Percentiles rank a stretch among this genome's conserved stretches.
Conservation (phyloP, 2,329 filamentous ascomycete genomes). For the Ilyonectria destructans region DNA sequence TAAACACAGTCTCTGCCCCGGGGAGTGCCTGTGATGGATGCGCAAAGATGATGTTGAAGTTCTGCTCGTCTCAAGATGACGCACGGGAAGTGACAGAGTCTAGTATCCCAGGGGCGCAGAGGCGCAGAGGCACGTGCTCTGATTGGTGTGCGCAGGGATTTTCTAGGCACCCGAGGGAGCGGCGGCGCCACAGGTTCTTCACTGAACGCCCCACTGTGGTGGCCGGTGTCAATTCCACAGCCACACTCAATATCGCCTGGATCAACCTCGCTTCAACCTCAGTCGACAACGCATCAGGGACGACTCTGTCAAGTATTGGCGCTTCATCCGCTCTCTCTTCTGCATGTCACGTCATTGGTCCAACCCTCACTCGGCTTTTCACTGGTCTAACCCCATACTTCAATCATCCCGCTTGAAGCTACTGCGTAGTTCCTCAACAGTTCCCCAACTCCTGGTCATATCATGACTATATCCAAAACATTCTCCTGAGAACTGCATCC, state of each 20-base stretch:
- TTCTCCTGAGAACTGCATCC: not conserved
- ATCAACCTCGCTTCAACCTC: conserved; percentile 43
- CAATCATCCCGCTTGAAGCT: not conserved
- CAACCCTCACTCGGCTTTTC: not conserved
- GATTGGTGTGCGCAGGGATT: conserved; percentile 31
- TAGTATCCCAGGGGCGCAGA: conserved; percentile 14
- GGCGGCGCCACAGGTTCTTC: conserved; percentile 21
- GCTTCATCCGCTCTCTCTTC: not conserved
- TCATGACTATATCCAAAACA: conserved; percentile 11
- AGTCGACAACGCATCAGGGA: conserved; percentile 28
- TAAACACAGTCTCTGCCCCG: not conserved
- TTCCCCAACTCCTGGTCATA: not conserved
- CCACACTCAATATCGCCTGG: conserved; percentile 38
- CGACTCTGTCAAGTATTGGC: not conserved
- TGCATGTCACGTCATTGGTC: not conserved
- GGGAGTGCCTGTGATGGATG: not conserved
- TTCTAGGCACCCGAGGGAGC: conserved; percentile 21
- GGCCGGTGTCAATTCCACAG: conserved; percentile 35
- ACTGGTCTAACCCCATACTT: not conserved
- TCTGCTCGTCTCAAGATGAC: conserved; percentile 24
- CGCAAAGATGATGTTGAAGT: conserved; percentile 20
- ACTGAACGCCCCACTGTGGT: conserved; percentile 8
- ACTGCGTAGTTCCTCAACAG: not conserved
- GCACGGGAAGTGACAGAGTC: conserved; percentile 25
- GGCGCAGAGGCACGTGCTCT: conserved; percentile 34